phyloP scores from a whole-genome alignment of 108 stramenopile species.

The Aureococcus anophagefferens region DNA sequence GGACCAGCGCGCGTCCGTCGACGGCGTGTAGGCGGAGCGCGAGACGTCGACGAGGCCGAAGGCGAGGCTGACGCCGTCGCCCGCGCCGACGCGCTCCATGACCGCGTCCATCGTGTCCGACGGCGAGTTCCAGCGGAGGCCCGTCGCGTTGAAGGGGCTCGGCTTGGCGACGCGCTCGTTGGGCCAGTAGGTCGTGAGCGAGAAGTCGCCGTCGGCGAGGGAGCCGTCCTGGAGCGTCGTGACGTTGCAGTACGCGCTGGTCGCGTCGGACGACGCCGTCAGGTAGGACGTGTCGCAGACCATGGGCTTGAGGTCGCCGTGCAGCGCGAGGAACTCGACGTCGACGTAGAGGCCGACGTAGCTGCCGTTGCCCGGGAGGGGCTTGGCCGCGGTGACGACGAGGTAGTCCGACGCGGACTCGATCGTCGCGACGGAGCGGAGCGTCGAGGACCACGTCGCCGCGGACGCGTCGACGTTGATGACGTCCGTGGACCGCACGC shows the following conservation, averaged over 20 bases:
- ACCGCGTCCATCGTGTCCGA: constrained; percentile 19
- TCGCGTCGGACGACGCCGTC: background rate
- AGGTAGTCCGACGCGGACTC: constrained; percentile 23
- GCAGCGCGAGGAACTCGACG: constrained; percentile 42
- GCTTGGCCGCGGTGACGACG: background rate
- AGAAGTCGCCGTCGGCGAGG: constrained; percentile 36
- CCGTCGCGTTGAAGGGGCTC: constrained; percentile 18
- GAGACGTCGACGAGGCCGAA: constrained; percentile 55
- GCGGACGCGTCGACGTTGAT: constrained; percentile 27
- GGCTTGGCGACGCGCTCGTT: constrained; percentile 47
- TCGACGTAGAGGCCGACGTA: constrained; percentile 44
- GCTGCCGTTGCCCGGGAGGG: background rate
- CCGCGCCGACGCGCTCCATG: constrained; percentile 32
- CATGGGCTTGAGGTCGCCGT: constrained; percentile 42
- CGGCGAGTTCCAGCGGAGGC: constrained; percentile 36
- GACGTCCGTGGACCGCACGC: constrained; percentile 33
- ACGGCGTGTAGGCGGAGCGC: constrained; percentile 38
- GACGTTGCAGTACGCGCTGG: background rate
- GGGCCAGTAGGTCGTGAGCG: constrained; percentile 40
- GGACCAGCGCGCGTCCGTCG: constrained; percentile 47
- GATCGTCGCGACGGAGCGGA: constrained; percentile 33
- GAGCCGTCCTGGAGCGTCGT: constrained; percentile 36
- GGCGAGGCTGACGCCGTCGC: constrained; percentile 18
- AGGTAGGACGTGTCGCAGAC: constrained; percentile 20
- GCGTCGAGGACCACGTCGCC: constrained; percentile 16